Conservation (phyloP, 148 eudicot species). For the Camellia lanceoleosa region DNA sequence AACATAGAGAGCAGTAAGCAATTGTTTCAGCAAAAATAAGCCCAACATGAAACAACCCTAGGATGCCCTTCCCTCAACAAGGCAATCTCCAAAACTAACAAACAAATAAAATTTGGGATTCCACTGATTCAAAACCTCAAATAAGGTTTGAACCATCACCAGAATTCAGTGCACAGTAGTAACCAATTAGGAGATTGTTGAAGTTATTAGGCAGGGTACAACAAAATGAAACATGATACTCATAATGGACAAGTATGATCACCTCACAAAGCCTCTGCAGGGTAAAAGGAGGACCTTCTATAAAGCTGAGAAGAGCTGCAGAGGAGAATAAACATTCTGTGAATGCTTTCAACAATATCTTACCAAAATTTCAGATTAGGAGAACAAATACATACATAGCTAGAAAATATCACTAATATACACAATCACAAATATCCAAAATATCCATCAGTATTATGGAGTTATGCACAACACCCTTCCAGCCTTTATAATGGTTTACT, state of each 20-base stretch:
- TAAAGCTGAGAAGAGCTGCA: conserved; percentile 75
- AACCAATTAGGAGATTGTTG: background rate
- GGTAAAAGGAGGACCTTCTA: conserved; percentile 91
- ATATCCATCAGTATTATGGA: background rate
- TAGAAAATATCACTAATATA: background rate
- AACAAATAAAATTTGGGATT: background rate
- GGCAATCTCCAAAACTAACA: background rate
- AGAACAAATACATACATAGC: background rate
- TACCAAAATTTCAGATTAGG: background rate
- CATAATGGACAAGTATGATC: conserved; percentile 12
- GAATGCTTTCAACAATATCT: background rate
- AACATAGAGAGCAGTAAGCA: background rate
- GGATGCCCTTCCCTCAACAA: conserved; percentile 9
- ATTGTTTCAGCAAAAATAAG: background rate
- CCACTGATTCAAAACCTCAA: background rate
- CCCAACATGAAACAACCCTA: background rate
- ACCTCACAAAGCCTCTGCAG: conserved; percentile 92
- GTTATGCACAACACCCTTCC: background rate
- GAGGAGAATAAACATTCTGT: conserved; percentile 11
- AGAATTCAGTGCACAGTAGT: background rate
- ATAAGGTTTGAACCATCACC: background rate
- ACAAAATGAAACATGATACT: conserved; percentile 3
- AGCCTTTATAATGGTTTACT: background rate
- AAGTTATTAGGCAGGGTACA: conserved; percentile 3
- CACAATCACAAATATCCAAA: background rate